These are phyloP conservation scores for Aspergillus ostianus DNA, from an alignment of 495 filamentous ascomycete genomes.

Conservation along the genomic window DNA sequence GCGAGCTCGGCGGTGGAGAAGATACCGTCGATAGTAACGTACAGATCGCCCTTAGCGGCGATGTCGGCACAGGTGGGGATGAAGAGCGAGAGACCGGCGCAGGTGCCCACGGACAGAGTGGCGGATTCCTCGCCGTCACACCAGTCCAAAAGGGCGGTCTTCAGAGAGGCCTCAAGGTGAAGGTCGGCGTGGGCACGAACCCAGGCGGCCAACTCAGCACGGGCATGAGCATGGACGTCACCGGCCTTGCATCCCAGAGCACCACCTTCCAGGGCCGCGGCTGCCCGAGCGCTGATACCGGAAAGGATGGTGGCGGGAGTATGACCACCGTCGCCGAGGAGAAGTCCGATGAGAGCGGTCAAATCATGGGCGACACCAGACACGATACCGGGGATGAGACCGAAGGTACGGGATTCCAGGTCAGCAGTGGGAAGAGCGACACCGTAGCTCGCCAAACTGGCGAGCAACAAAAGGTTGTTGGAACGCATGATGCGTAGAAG, in stretches of 20 bases:
- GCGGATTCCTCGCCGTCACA: conserved; percentile 24
- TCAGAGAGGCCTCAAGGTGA: conserved; percentile 27
- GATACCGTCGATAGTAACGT: conserved; percentile 44
- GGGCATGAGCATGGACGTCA: conserved; percentile 29
- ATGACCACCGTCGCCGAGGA: conserved; percentile 26
- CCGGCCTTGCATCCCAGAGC: conserved; percentile 39
- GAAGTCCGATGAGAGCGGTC: conserved; percentile 16
- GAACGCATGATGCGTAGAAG: conserved; percentile 37
- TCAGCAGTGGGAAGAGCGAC: conserved; percentile 34
- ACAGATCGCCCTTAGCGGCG: conserved; percentile 39
- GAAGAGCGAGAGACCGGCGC: conserved; percentile 36
- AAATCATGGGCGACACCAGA: conserved; percentile 14
- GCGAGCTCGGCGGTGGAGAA: conserved; percentile 29
- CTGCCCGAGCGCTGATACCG: conserved; percentile 37
- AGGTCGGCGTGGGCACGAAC: conserved; percentile 23
- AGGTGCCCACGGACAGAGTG: conserved; percentile 25
- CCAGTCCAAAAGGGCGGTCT: conserved; percentile 32
- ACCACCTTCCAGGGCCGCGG: conserved; percentile 41
- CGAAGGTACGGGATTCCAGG: conserved; percentile 32
- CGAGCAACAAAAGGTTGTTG: conserved; percentile 34
- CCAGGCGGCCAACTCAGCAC: conserved; percentile 36
- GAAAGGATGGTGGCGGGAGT: conserved; percentile 24
- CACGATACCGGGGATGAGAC: conserved; percentile 20
- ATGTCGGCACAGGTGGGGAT: conserved; percentile 37
- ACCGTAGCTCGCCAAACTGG: conserved; percentile 37